Conservation (phyloP, 139 green algal genomes). For the Microglena sp. region DNA sequence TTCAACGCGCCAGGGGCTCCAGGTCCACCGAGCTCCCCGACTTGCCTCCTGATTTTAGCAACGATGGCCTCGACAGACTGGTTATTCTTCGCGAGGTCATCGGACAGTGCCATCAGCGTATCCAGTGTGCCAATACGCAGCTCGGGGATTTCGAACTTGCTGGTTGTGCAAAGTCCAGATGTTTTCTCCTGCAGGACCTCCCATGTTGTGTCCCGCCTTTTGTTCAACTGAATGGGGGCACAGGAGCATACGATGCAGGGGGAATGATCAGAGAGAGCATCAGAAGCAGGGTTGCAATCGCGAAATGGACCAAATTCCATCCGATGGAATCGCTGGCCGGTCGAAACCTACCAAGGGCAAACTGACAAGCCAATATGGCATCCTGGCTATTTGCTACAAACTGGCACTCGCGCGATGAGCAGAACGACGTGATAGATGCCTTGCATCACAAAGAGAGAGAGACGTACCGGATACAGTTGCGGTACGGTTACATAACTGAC, state of each 20-base stretch:
- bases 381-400: no score
- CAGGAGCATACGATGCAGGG: background rate
- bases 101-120: conserved; percentile 74
- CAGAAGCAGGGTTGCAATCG: no score
- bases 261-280: no score
- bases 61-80: conserved; percentile 69
- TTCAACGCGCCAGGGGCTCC: conserved; percentile 14
- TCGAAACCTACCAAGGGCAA: conserved; percentile 3
- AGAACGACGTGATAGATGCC: no score
- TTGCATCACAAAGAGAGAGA: no score
- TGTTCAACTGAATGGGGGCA: conserved; percentile 8
- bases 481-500: no score
- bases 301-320: no score
- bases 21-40: conserved; percentile 13
- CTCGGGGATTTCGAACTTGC: conserved; percentile 75
- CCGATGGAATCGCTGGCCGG: no score
- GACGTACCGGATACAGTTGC: no score
- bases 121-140: conserved; percentile 90
- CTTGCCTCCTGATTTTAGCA: conserved; percentile 70
- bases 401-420: no score
- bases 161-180: conserved; percentile 39
- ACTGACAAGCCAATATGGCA: conserved; percentile 4
- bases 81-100: conserved; percentile 86
- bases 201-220: conserved; percentile 53
- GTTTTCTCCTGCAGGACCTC: conserved; percentile 59